phyloP scores from a whole-genome alignment of 257 asterid genomes.

The Solanum rostratum region DNA sequence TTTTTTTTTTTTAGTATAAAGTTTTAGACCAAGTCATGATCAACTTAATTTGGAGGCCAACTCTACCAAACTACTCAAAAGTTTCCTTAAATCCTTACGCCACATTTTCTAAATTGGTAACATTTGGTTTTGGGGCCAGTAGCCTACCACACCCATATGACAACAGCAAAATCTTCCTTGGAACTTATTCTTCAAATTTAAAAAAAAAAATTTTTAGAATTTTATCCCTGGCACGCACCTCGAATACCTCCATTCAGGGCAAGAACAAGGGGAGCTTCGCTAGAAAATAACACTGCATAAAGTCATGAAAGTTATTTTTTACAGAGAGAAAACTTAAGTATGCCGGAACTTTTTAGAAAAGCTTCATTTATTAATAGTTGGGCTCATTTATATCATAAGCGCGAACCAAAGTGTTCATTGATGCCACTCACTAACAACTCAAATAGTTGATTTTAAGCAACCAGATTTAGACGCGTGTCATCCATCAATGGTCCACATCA shows the following conservation, averaged over 20 bases:
- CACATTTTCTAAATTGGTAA: slow-evolving; percentile 6
- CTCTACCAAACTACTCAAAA: slow-evolving; percentile 47
- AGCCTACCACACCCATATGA: slow-evolving; percentile 62
- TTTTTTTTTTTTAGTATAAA: neutral
- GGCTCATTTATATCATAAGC: too few relatives aligned
- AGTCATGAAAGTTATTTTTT: neutral
- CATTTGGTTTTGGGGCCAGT: slow-evolving; percentile 48
- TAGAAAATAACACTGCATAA: neutral
- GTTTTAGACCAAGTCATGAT: neutral
- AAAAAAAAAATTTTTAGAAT: neutral
- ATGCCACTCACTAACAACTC: too few relatives aligned
- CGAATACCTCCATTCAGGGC: neutral
- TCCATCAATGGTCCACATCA: too few relatives aligned
- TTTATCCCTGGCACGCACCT: neutral
- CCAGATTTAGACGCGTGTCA: too few relatives aligned
- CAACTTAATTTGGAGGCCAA: slow-evolving; percentile 68
- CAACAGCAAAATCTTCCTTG: slow-evolving; percentile 7
- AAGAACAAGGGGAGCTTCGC: neutral
- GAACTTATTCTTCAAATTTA: neutral
- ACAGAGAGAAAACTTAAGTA: too few relatives aligned
- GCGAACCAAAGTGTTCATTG: too few relatives aligned
- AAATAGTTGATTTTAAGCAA: too few relatives aligned
- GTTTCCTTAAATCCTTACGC: slow-evolving; percentile 1
- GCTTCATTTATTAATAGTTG: too few relatives aligned
- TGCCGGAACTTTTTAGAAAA: too few relatives aligned